A percentile compares a stretch with the other conserved stretches of the same genome.
Conservation (phyloP, 345 rosid species). For the Eucalyptus erythrocorys region DNA sequence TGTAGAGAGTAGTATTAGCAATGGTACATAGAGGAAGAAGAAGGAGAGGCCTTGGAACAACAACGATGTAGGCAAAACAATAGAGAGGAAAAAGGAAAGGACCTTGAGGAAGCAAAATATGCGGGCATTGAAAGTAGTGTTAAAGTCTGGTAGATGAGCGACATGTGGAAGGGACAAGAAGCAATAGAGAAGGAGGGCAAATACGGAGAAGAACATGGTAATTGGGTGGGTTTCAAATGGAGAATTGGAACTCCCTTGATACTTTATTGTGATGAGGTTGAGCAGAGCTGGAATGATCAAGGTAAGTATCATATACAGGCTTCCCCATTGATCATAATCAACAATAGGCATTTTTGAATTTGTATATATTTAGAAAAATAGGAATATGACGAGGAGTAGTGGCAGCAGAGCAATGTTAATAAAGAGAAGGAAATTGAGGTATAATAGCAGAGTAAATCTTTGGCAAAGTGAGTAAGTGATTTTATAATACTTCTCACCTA, state of each 20-base stretch:
- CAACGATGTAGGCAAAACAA: neutral
- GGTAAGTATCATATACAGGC: neutral
- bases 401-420: too few species aligned
- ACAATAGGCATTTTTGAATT: too few species aligned
- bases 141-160: neutral
- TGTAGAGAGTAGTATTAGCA: neutral
- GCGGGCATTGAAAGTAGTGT: neutral
- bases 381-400: accelerated
- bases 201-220: neutral
- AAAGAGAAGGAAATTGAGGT: too few species aligned
- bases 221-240: neutral
- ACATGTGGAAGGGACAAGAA: neutral
- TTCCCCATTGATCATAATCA: neutral
- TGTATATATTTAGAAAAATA: too few species aligned
- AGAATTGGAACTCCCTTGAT: neutral
- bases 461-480: too few species aligned
- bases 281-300: neutral
- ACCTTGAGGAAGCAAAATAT: neutral
- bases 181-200: neutral
- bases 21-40: neutral
- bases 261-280: neutral
- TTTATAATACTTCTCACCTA: too few species aligned
- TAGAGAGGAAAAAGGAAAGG: neutral
- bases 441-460: too few species aligned
- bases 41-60: neutral